Base-by-base conservation (phyloP, 2,329 filamentous ascomycete genomes). In the Colletotrichum somersetense region DNA sequence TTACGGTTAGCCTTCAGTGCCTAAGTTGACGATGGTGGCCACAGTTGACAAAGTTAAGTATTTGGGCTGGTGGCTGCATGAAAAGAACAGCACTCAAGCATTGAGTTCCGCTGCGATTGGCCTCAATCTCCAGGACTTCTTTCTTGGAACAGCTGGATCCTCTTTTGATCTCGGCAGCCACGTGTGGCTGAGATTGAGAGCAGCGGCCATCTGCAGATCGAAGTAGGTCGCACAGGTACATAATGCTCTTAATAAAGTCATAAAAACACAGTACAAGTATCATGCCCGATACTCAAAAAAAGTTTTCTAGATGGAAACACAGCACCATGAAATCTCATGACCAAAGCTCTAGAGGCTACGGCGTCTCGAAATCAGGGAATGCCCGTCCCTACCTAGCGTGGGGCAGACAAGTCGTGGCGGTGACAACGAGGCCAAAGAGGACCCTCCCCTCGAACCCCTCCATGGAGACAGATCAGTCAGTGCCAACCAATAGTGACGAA, bases 391-490 rank as follows among this genome's bases (percentile, higher is more conserved):
- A 42, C 52, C 40, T 40, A 42, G 42, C 66, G 42, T 46, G 52
- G 59, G 69, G 46, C 58, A 69, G 53, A 59, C 53, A 44, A 50
- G 46, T 42, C 12, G 40, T 66, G 52, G 56, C 62, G 62, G 62
- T 73, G 71, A 71, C 62, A 71, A 50, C 6, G 64, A 53, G 44
- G 66, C n/a, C 53, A 40, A 48, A 16, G 30, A 64, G 52, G 44
- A 16, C 42, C 50, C 46, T 11, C 14, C 48, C 12, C 42, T 18
- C 42, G 20, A 44, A 46, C 23, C 44, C 20, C 20, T 48, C 44
- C 44, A 48, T 66, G 10, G 38, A 62, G 56, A 50, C 35, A 44
- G 35, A 30, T 11, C 44, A 46, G 30, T 6, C 42, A 30, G 40
- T 26, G 33, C 33, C 59, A 61, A 50, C 66, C 70, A 72, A 72